Evolutionary conservation across 768 basidiomycete genomes (phyloP).

Genomic region (Lactifluus subvellereus): DNA sequence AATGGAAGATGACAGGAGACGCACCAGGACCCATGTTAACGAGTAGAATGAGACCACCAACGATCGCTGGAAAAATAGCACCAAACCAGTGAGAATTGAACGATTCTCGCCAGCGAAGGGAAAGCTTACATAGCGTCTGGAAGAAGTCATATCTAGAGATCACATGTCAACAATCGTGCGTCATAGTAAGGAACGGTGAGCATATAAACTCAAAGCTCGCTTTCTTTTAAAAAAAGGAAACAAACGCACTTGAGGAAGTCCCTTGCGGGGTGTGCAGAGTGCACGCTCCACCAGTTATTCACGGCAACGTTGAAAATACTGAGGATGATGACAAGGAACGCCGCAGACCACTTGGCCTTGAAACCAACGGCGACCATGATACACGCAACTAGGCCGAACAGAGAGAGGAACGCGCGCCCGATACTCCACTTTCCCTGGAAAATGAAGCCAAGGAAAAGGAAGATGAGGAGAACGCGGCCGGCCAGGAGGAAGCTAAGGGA

Average conservation of each 20-base stretch:
- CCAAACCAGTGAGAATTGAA: constrained; percentile 5
- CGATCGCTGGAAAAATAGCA: constrained; percentile 55
- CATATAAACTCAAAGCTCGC: not conserved
- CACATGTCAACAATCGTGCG: constrained; percentile 26
- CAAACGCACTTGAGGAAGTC: constrained; percentile 86
- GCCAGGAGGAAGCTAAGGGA: constrained; percentile 84
- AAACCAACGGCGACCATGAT: constrained; percentile 96
- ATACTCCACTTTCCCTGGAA: constrained; percentile 90
- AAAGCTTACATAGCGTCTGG: constrained; percentile 75
- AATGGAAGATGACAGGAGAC: constrained; percentile 24
- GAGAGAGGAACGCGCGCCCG: constrained; percentile 77
- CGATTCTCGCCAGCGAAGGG: not conserved
- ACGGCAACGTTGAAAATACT: constrained; percentile 96
- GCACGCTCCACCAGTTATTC: constrained; percentile 98
- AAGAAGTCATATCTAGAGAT: constrained; percentile 89
- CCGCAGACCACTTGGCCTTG: constrained; percentile 98
- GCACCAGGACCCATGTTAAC: constrained; percentile 97
- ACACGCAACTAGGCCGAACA: constrained; percentile 88
- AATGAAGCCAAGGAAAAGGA: constrained; percentile 98
- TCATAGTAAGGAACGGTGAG: constrained; percentile 2
- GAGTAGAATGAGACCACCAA: constrained; percentile 93
- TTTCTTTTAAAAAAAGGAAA: not conserved
- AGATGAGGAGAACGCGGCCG: constrained; percentile 94
- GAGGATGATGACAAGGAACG: constrained; percentile 87
- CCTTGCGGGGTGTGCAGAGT: constrained; percentile 86